Evolutionary conservation across 192 early-diverging fungal species (phyloP).

Genomic region (Linderina pennispora): DNA sequence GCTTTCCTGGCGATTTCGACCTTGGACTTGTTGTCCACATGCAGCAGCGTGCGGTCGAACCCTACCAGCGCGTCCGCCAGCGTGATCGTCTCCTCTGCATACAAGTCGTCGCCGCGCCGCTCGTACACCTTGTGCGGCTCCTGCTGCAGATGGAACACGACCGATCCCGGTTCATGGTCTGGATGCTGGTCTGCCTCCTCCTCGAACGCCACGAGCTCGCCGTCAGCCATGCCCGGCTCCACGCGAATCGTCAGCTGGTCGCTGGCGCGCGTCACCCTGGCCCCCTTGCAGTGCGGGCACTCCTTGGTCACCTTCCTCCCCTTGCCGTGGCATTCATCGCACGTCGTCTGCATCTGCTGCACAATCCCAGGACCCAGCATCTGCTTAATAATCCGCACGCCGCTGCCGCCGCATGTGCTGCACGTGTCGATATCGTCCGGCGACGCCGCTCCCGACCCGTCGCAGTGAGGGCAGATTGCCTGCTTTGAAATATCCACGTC

Average conservation of each 20-base stretch:
- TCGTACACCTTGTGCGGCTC: slow-evolving; percentile 67
- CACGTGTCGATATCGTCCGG: slow-evolving; percentile 84
- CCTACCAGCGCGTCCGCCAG: slow-evolving; percentile 76
- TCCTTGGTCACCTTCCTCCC: slow-evolving; percentile 78
- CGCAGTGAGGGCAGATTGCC: slow-evolving; percentile 85
- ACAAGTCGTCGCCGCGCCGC: slow-evolving; percentile 69
- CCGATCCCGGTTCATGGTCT: slow-evolving; percentile 80
- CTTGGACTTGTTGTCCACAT: slow-evolving; percentile 67
- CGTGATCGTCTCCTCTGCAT: slow-evolving; percentile 69
- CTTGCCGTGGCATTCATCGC: slow-evolving; percentile 84
- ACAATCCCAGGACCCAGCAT: slow-evolving; percentile 88
- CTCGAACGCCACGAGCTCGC: slow-evolving; percentile 70
- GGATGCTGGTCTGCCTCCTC: slow-evolving; percentile 88
- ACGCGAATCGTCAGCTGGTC: slow-evolving; percentile 73
- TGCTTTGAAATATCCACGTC: slow-evolving; percentile 95
- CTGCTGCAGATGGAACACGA: slow-evolving; percentile 71
- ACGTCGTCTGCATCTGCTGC: slow-evolving; percentile 91
- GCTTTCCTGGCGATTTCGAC: slow-evolving; percentile 53
- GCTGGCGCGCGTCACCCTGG: slow-evolving; percentile 77
- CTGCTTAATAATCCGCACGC: slow-evolving; percentile 75
- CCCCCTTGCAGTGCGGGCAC: slow-evolving; percentile 79
- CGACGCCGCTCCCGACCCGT: slow-evolving; percentile 83
- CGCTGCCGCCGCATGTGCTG: slow-evolving; percentile 68
- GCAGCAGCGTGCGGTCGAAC: slow-evolving; percentile 66
- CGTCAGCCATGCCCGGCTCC: slow-evolving; percentile 81